Percentiles rank a stretch among this genome's conserved stretches.
Evolutionary conservation across 805 yeast genomes (phyloP).

Genomic region (Monosporozyma aerobia): DNA sequence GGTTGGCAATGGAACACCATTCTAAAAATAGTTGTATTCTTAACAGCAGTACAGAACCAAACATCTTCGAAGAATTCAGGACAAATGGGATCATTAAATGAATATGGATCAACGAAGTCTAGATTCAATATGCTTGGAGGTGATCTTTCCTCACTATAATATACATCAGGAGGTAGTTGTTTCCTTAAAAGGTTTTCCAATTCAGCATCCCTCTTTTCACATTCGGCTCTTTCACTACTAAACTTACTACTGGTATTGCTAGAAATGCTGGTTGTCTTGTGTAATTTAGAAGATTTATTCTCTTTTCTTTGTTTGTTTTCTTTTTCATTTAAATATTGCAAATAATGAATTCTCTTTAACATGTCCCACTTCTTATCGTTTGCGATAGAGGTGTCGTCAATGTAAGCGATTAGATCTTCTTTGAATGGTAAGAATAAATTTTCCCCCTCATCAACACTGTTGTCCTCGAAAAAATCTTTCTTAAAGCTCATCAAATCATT

Average conservation of each 20-base stretch:
- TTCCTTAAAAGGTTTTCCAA: constrained; percentile 22
- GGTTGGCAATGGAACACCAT: constrained; percentile 91
- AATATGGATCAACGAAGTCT: constrained; percentile 72
- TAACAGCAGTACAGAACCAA: constrained; percentile 75
- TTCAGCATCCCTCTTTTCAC: constrained; percentile 17
- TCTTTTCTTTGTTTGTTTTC: constrained; percentile 26
- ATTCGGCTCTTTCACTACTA: constrained; percentile 16
- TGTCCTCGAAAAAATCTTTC: constrained; percentile 17
- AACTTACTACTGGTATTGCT: neutral
- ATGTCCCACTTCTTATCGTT: constrained; percentile 60
- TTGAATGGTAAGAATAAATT: constrained; percentile 42
- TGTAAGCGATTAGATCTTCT: constrained; percentile 47
- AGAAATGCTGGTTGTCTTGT: neutral
- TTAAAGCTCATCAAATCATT: constrained; percentile 32
- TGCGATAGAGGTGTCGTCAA: constrained; percentile 38
- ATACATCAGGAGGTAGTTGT: constrained; percentile 18
- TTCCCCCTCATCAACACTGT: constrained; percentile 16
- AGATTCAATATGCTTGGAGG: constrained; percentile 21
- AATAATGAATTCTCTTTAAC: constrained; percentile 59
- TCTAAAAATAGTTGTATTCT: constrained; percentile 75
- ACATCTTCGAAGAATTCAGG: constrained; percentile 76
- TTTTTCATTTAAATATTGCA: constrained; percentile 57
- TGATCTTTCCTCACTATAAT: neutral
- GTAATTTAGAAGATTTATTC: neutral
- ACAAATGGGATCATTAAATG: constrained; percentile 78